Conservation (phyloP, 108 stramenopile genomes). For the Discostella pseudostelligera region DNA sequence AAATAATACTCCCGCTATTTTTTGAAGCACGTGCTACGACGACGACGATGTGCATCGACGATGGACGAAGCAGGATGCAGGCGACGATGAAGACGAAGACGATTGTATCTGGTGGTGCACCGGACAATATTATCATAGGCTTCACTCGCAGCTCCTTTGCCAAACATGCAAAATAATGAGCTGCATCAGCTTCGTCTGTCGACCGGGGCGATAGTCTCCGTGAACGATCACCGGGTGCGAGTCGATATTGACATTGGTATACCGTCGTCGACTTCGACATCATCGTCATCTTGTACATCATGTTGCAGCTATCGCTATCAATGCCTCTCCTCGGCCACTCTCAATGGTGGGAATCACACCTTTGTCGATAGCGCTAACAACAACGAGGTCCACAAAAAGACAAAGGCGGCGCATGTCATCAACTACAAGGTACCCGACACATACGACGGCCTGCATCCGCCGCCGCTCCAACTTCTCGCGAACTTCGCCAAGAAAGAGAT, state of each 20-base stretch:
- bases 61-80: too few species aligned
- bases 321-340: slow-evolving; percentile 33
- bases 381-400: background rate
- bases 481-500: slow-evolving; percentile 13
- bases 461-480: slow-evolving; percentile 10
- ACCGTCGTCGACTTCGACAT: too few species aligned
- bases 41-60: too few species aligned
- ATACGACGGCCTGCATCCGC: slow-evolving; percentile 43
- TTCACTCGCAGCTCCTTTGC: too few species aligned
- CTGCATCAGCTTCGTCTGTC: slow-evolving; percentile 5
- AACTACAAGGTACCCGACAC: slow-evolving; percentile 44
- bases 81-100: too few species aligned
- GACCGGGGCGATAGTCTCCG: slow-evolving; percentile 22
- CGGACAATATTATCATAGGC: too few species aligned
- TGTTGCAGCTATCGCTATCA: slow-evolving; percentile 3
- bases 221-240: slow-evolving; percentile 19
- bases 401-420: slow-evolving; percentile 14
- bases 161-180: too few species aligned
- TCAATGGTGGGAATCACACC: slow-evolving; percentile 32
- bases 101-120: too few species aligned
- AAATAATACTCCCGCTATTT: too few species aligned
- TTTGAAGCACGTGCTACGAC: too few species aligned
- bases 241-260: slow-evolving; percentile 1
- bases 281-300: background rate
- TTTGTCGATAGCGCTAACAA: background rate